These are phyloP conservation scores for Biscutella laevigata DNA, from an alignment of 441 rosid genomes.

Conservation along the genomic window DNA sequence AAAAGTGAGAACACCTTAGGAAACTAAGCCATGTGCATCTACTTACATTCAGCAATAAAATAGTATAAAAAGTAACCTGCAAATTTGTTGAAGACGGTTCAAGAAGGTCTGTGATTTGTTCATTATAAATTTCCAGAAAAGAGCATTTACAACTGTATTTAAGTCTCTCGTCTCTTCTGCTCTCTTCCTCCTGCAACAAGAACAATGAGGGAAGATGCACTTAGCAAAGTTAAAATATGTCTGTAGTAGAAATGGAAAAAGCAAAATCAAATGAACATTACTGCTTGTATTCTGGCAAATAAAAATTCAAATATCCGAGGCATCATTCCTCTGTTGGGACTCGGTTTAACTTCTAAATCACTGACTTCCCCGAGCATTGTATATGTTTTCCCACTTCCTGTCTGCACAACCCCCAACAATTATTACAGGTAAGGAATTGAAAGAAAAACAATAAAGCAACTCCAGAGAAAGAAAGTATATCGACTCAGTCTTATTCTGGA, in stretches of 20 bases:
- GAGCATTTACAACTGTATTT: conserved; percentile 95
- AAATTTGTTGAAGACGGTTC: conserved; percentile 88
- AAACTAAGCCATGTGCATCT: neutral
- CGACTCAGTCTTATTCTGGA: neutral
- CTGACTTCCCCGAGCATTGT: conserved; percentile 93
- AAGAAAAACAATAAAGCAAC: neutral
- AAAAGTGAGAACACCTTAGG: neutral
- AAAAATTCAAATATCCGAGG: conserved; percentile 96
- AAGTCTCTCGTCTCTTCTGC: conserved; percentile 80
- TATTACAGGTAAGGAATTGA: neutral
- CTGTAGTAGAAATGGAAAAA: neutral
- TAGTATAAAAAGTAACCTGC: conserved; percentile 22
- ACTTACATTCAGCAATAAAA: conserved; percentile 6
- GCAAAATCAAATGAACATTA: conserved; percentile 28
- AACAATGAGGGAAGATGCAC: conserved; percentile 1
- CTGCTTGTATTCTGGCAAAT: conserved; percentile 98
- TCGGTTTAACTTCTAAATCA: conserved; percentile 77
- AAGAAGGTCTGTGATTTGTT: conserved; percentile 89
- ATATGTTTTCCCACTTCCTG: conserved; percentile 95
- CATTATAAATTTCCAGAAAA: conserved; percentile 91
- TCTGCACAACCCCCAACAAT: conserved; percentile 42
- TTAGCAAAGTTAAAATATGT: conserved; percentile 11
- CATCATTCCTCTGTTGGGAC: conserved; percentile 88
- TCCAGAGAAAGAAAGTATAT: neutral
- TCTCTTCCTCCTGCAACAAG: conserved; percentile 87